Base-by-base conservation (phyloP, 805 yeast species). In the Komagataella pseudopastoris region DNA sequence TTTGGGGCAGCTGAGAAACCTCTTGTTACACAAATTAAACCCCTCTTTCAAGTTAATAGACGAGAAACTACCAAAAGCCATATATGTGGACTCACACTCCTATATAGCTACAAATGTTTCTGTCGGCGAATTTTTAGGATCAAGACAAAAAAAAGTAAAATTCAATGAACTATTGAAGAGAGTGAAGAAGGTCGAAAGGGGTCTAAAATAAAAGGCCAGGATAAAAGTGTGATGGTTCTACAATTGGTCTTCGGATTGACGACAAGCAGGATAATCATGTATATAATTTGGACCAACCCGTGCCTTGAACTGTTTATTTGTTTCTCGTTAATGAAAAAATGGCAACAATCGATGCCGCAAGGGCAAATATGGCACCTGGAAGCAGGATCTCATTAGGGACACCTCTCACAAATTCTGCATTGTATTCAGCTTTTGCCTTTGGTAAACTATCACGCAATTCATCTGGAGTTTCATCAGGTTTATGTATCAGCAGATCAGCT, bases 41-140 rank as follows among this genome's bases (percentile, higher is more conserved):
- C 71, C 73, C 20, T 57, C 60, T 17, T 69, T 72, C 58, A 68
- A 69, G 60, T 49, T 51, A 1, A 74, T 68, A 56, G 77, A 76
- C 58, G 89, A 84, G 60, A 75, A 81, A 61, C 77, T 81, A 59
- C 89, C 93, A n/a, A 77, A 84, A 59, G 91, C 88, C 24, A 77
- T 87, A 52, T 79, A 81, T 54, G 70, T 87, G 57, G 69, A 78
- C 52, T 63, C 70, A 6, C 71, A 70, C 24, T 81, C 77, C 47
- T 85, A 79, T 59, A 70, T 66, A 30, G 79, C 84, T 45, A 70
- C 77, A 4, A 86, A 85, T 56, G 67, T 82, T 39, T 72, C 73
- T 55, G 68, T 81, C 54, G 80, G 76, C 52, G 68, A 75, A 47
- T 80, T 73, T 58, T 71, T 72, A n/a, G 66, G 69, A 51, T 71